A percentile compares a stretch with the other conserved stretches of the same genome.
These are phyloP conservation scores for Auricularia cornea DNA, from an alignment of 768 basidiomycete genomes.

Conservation along the genomic window DNA sequence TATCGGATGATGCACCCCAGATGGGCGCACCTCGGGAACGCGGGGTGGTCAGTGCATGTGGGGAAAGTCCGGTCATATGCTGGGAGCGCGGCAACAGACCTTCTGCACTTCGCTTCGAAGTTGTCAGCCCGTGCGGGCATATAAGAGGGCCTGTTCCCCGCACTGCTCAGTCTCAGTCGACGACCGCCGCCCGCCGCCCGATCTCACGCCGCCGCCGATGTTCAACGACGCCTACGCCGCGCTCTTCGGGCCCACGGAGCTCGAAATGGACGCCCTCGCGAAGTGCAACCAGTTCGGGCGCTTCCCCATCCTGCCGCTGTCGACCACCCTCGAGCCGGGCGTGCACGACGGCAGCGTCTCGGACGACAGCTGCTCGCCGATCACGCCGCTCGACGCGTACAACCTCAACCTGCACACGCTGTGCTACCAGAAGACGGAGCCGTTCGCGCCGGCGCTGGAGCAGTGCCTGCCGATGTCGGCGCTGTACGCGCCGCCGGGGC, in stretches of 20 bases:
- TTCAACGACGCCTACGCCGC: background rate
- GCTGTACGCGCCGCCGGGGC: background rate
- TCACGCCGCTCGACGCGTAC: background rate
- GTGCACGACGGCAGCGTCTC: background rate
- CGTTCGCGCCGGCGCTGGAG: background rate
- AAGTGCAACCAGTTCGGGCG: background rate
- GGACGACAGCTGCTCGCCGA: background rate
- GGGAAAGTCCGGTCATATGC: background rate
- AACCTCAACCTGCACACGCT: background rate
- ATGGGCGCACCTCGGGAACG: background rate
- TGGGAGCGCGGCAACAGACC: background rate
- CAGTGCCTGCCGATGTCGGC: background rate
- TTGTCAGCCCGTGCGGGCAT: background rate
- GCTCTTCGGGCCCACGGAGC: background rate
- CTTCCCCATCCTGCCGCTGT: background rate
- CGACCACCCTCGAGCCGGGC: background rate
- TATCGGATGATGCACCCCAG: background rate
- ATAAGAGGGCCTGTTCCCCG: background rate
- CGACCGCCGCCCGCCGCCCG: background rate
- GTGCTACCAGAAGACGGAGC: background rate
- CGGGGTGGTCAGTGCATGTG: background rate
- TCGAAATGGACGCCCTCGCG: background rate
- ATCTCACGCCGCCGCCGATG: background rate
- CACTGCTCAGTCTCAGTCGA: too few relatives aligned
- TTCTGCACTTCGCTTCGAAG: background rate